These are phyloP conservation scores for Ceratocystiopsis brevicomis DNA, from an alignment of 2,329 filamentous ascomycete genomes.

Conservation along the genomic window DNA sequence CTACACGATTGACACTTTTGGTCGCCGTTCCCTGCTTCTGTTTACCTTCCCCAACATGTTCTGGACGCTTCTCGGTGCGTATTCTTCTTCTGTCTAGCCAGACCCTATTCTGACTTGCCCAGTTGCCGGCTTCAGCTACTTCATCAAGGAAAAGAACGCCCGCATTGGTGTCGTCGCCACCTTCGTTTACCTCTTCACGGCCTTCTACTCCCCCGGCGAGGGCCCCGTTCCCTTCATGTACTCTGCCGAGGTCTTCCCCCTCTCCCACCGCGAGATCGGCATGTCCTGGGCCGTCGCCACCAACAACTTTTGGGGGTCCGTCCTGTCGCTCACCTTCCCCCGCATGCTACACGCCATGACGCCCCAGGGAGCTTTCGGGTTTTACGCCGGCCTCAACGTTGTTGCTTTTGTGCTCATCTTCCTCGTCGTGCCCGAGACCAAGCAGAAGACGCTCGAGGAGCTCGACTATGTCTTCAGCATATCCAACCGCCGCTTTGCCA, in stretches of 20 bases:
- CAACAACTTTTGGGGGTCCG: slow-evolving; percentile 7
- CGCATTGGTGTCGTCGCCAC: slow-evolving; percentile 30
- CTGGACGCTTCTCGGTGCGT: slow-evolving; percentile 36
- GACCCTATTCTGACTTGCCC: no score
- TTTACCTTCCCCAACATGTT: slow-evolving; percentile 52
- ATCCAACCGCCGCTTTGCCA: slow-evolving; percentile 23
- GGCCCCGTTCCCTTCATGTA: slow-evolving; percentile 52
- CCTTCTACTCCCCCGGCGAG: slow-evolving; percentile 26
- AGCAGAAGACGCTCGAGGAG: slow-evolving; percentile 37
- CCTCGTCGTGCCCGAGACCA: slow-evolving; percentile 38
- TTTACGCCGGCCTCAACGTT: slow-evolving; percentile 38
- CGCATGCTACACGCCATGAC: slow-evolving; percentile 25
- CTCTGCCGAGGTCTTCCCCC: slow-evolving; percentile 49
- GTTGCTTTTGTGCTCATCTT: slow-evolving; percentile 39
- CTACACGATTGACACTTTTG: slow-evolving; percentile 48
- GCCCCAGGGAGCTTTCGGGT: slow-evolving; percentile 23
- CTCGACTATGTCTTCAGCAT: slow-evolving; percentile 44
- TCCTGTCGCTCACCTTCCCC: slow-evolving; percentile 12
- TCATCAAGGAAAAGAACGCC: slow-evolving; percentile 7
- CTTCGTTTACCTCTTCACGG: slow-evolving; percentile 18
- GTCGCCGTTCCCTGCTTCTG: slow-evolving; percentile 40
- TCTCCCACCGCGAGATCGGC: slow-evolving; percentile 51
- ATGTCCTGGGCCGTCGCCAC: slow-evolving; percentile 21
- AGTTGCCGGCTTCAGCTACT: slow-evolving; percentile 5
- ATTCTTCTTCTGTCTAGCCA: background rate